A percentile compares a stretch with the other conserved stretches of the same genome.
Conservation (phyloP, 441 rosid species). For the Geranium incanum region DNA sequence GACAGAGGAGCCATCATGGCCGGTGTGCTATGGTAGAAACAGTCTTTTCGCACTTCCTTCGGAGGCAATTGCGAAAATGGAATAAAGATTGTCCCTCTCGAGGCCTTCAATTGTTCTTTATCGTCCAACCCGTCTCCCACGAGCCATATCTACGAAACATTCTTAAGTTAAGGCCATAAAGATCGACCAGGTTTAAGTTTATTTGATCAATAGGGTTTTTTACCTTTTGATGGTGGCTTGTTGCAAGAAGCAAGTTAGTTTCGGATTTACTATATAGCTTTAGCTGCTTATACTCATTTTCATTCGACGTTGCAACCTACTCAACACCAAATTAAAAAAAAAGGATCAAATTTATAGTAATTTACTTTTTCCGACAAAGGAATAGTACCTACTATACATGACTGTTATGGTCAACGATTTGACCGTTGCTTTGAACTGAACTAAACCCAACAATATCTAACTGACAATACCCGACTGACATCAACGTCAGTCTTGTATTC, state of each 20-base stretch:
- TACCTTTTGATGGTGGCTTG: not conserved
- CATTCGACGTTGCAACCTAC: conserved; percentile 6
- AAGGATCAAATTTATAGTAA: too few relatives aligned
- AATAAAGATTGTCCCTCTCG: conserved; percentile 40
- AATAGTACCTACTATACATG: too few relatives aligned
- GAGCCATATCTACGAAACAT: conserved; percentile 37
- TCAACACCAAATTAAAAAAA: not conserved
- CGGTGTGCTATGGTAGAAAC: conserved; percentile 45
- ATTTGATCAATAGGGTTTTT: too few relatives aligned
- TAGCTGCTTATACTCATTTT: conserved; percentile 9
- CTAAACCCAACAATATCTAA: too few relatives aligned
- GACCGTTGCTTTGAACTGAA: too few relatives aligned
- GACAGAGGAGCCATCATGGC: conserved; percentile 44
- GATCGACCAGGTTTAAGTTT: too few relatives aligned
- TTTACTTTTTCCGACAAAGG: too few relatives aligned
- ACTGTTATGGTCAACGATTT: too few relatives aligned
- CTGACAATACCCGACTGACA: too few relatives aligned
- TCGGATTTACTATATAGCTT: not conserved
- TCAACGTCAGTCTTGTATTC: too few relatives aligned
- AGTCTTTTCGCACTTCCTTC: conserved; percentile 29
- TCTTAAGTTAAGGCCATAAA: too few relatives aligned
- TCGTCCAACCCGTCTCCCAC: conserved; percentile 46
- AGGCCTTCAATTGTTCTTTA: conserved; percentile 42
- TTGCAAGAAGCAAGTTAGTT: conserved; percentile 13
- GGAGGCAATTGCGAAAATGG: conserved; percentile 50